Percentiles rank a stretch among this genome's conserved stretches.
phyloP scores from a whole-genome alignment of 129 eudicot species.

The Flaveria bidentis region DNA sequence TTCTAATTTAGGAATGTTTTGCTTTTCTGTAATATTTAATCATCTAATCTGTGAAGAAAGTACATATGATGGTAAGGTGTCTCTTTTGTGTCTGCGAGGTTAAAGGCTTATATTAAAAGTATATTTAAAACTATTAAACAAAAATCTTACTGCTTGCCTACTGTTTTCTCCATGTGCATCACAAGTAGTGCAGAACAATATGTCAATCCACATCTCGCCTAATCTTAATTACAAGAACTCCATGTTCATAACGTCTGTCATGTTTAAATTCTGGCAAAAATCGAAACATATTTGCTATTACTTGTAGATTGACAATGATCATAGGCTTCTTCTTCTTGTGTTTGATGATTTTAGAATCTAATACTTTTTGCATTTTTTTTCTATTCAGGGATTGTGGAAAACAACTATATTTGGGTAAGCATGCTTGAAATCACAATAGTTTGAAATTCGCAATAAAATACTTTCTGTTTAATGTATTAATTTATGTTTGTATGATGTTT shows the following conservation, averaged over 20 bases:
- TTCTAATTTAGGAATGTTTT: slow-evolving; percentile 9
- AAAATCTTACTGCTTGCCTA: not conserved
- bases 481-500: slow-evolving; percentile 19
- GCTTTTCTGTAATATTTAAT: not conserved
- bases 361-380: slow-evolving; percentile 15
- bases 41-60: not conserved
- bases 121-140: no score
- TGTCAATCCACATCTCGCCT: slow-evolving; percentile 18
- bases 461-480: slow-evolving; percentile 5
- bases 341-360: slow-evolving; percentile 30
- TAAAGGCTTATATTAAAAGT: no score
- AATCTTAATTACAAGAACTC: not conserved
- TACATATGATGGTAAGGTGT: no score
- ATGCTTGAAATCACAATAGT: not conserved
- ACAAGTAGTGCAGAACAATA: slow-evolving; percentile 19
- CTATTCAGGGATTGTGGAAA: slow-evolving; percentile 94
- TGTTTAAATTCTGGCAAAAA: not conserved
- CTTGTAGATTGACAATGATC: not conserved
- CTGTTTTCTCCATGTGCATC: not conserved
- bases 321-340: slow-evolving; percentile 5
- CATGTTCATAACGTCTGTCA: not conserved
- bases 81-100: no score
- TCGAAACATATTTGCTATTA: not conserved
- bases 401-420: slow-evolving; percentile 87
- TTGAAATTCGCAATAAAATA: slow-evolving; percentile 8